Conservation (phyloP, 768 basidiomycete species). For the Obba rivulosa region DNA sequence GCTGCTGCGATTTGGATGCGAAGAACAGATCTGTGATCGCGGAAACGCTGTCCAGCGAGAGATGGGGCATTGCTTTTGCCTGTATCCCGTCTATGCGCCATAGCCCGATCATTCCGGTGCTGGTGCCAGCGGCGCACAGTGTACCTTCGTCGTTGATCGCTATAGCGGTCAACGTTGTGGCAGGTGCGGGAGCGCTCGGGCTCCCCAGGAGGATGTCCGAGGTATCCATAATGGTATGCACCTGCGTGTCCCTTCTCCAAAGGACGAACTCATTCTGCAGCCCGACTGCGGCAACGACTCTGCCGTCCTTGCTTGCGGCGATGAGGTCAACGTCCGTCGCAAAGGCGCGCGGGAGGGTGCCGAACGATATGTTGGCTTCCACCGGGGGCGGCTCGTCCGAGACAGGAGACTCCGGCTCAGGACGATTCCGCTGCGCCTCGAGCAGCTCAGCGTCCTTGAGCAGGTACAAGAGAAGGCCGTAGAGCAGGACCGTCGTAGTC, state of each 20-base stretch:
- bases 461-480: conserved; percentile 75
- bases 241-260: conserved; percentile 48
- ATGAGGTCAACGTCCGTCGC: conserved; percentile 79
- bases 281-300: conserved; percentile 63
- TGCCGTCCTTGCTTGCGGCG: conserved; percentile 64
- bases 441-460: conserved; percentile 89
- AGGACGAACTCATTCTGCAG: conserved; percentile 72
- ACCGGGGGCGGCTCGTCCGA: conserved; percentile 26
- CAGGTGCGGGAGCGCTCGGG: conserved; percentile 41
- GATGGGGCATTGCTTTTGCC: conserved; percentile 33
- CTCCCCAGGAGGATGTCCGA: conserved; percentile 45
- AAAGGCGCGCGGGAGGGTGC: conserved; percentile 76
- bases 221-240: conserved; percentile 44
- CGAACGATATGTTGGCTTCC: conserved; percentile 47
- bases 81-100: conserved; percentile 49
- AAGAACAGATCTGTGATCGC: conserved; percentile 52
- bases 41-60: conserved; percentile 37
- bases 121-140: conserved; percentile 69
- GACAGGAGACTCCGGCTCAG: conserved; percentile 36
- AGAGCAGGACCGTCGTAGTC: conserved; percentile 68
- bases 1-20: conserved; percentile 8
- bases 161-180: conserved; percentile 52
- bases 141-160: conserved; percentile 57
- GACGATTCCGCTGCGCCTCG: conserved; percentile 73
- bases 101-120: conserved; percentile 55